phyloP scores from a whole-genome alignment of 2,329 filamentous ascomycete genomes.

The Fusarium nanum region DNA sequence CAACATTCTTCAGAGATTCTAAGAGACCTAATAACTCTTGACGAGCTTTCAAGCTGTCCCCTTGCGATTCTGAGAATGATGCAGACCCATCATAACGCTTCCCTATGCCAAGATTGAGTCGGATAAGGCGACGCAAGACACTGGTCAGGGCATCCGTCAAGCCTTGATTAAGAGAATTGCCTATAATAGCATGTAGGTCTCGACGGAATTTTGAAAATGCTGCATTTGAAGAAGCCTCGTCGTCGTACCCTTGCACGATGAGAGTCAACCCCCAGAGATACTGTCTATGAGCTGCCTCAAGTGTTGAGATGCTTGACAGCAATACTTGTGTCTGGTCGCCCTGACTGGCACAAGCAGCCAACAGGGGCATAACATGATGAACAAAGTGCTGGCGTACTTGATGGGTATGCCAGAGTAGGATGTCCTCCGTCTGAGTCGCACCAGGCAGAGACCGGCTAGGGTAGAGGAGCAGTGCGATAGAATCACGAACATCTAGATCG shows the following conservation, averaged over 20 bases:
- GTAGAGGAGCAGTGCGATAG: slow-evolving; percentile 65
- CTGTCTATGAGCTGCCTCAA: slow-evolving; percentile 69
- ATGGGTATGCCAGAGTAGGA: slow-evolving; percentile 70
- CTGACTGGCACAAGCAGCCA: slow-evolving; percentile 60
- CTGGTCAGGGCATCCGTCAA: slow-evolving; percentile 65
- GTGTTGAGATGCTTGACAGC: slow-evolving; percentile 64
- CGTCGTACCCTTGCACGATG: slow-evolving; percentile 61
- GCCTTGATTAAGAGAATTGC: slow-evolving; percentile 68
- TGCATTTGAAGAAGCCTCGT: slow-evolving; percentile 51
- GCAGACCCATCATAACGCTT: slow-evolving; percentile 27
- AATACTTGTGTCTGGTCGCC: slow-evolving; percentile 60
- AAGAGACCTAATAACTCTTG: slow-evolving; percentile 67
- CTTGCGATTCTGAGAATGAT: slow-evolving; percentile 29
- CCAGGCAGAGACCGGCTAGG: slow-evolving; percentile 59
- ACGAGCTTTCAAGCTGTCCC: slow-evolving; percentile 55
- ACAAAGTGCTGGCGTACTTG: slow-evolving; percentile 72
- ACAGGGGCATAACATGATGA: slow-evolving; percentile 67
- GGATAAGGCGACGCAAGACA: slow-evolving; percentile 66
- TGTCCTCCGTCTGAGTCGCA: slow-evolving; percentile 65
- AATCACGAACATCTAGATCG: slow-evolving; percentile 61
- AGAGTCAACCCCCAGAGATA: slow-evolving; percentile 67
- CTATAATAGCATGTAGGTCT: slow-evolving; percentile 73
- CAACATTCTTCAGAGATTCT: slow-evolving; percentile 70
- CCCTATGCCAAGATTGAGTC: slow-evolving; percentile 57
- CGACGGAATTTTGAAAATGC: slow-evolving; percentile 65